These are phyloP conservation scores for Aspergillus jensenii DNA, from an alignment of 2,329 filamentous ascomycete species.

Conservation along the genomic window DNA sequence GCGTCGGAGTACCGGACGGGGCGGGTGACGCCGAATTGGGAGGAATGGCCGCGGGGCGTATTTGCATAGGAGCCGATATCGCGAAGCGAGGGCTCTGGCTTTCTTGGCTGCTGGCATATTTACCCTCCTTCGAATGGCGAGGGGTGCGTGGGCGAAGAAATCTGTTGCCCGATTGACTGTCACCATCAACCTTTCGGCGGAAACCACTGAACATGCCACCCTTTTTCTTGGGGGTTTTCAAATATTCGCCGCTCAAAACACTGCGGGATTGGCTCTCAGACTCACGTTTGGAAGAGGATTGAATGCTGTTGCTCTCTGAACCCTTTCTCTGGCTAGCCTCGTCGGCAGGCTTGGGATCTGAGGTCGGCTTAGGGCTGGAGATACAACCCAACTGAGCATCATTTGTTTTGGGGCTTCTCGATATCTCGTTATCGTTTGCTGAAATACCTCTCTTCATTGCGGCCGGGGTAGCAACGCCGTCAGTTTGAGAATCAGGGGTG, in stretches of 20 bases:
- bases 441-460: not conserved
- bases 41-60: not conserved
- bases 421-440: not conserved
- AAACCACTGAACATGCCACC: slow-evolving; percentile 13
- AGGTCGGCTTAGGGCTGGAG: not conserved
- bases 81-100: slow-evolving; percentile 6
- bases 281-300: slow-evolving; percentile 1
- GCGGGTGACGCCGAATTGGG: not conserved
- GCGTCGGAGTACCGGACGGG: not conserved
- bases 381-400: not conserved
- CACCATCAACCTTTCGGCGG: slow-evolving; percentile 9
- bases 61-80: not conserved
- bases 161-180: slow-evolving; percentile 9
- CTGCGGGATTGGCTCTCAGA: slow-evolving; percentile 3
- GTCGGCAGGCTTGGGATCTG: not conserved
- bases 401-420: slow-evolving; percentile 2
- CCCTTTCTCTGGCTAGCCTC: not conserved
- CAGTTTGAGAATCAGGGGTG: not conserved
- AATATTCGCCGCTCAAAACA: slow-evolving; percentile 1
- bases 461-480: not conserved
- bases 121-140: slow-evolving; percentile 9
- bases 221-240: slow-evolving; percentile 11
- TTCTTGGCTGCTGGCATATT: not conserved
- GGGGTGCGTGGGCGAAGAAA: slow-evolving; percentile 6
- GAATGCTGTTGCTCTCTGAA: not conserved